Evolutionary conservation across 1,284 basidiomycete species (phyloP).

Genomic region (Apiotrichum sp.): DNA sequence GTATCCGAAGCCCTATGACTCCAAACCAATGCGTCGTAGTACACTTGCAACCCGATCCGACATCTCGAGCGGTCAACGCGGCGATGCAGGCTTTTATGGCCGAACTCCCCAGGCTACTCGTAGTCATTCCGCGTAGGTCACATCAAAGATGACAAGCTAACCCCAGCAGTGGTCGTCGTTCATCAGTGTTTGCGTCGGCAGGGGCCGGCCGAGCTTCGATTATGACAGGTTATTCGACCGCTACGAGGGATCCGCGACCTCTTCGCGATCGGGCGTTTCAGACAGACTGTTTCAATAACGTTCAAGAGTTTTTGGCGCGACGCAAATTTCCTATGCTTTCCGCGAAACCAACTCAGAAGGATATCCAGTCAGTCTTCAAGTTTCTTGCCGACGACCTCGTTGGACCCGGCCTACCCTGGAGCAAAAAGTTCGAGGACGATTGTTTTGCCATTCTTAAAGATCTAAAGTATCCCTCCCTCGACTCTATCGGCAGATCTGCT

Average conservation of each 20-base stretch:
- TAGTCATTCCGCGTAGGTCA: conserved; percentile 9
- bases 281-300: conserved; percentile 64
- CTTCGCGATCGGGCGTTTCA: conserved; percentile 67
- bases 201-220: conserved; percentile 47
- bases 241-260: conserved; percentile 65
- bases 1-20: neutral
- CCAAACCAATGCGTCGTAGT: neutral
- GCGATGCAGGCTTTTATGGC: conserved; percentile 53
- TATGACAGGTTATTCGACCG: conserved; percentile 44
- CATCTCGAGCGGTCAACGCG: conserved; percentile 49
- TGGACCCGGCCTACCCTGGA: conserved; percentile 57
- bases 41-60: conserved; percentile 1
- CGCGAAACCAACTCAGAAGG: conserved; percentile 66
- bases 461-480: conserved; percentile 67
- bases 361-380: conserved; percentile 73
- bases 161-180: conserved; percentile 54
- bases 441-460: conserved; percentile 63
- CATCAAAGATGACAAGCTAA: neutral
- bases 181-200: conserved; percentile 54
- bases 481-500: conserved; percentile 69
- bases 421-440: conserved; percentile 69
- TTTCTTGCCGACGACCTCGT: conserved; percentile 61
- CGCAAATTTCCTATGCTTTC: conserved; percentile 58
- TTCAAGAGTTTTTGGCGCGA: conserved; percentile 60
- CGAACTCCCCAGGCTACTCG: conserved; percentile 62